phyloP scores from a whole-genome alignment of 108 stramenopile genomes.

The Asterionellopsis glacialis region DNA sequence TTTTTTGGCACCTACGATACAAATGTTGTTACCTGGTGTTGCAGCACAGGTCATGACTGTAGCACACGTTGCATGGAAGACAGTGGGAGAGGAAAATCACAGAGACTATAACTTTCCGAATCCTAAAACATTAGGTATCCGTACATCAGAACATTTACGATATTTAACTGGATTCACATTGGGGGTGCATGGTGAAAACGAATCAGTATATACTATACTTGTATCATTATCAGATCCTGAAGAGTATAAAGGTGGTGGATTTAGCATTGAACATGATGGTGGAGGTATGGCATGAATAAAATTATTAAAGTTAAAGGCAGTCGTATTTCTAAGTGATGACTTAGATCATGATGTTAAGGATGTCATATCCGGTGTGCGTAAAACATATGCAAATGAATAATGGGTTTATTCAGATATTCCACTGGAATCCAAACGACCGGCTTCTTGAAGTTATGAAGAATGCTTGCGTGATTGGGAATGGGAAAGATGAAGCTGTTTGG shows the following conservation, averaged over 20 bases:
- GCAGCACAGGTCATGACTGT: neutral
- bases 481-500: no score
- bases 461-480: neutral
- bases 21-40: conserved; percentile 12
- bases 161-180: conserved; percentile 6
- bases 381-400: conserved; percentile 11
- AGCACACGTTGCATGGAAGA: conserved; percentile 6
- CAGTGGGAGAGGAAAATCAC: neutral
- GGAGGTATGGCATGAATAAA: neutral
- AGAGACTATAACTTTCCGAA: conserved; percentile 1
- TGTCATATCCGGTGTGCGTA: conserved; percentile 2
- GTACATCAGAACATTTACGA: conserved; percentile 15
- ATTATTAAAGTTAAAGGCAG: neutral
- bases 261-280: conserved; percentile 2
- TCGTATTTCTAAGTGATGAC: conserved; percentile 16
- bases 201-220: conserved; percentile 12
- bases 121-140: conserved; percentile 12
- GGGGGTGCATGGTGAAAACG: conserved; percentile 14
- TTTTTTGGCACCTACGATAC: conserved; percentile 16
- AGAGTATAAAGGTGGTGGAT: conserved; percentile 19
- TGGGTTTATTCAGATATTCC: conserved; percentile 11
- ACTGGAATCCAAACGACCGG: neutral
- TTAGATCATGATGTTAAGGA: conserved; percentile 5
- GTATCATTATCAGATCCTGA: conserved; percentile 11
- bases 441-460: neutral